A percentile compares a stretch with the other conserved stretches of the same genome.
Evolutionary conservation across 1,284 basidiomycete species (phyloP).

Genomic region (Hortiboletus rubellus): DNA sequence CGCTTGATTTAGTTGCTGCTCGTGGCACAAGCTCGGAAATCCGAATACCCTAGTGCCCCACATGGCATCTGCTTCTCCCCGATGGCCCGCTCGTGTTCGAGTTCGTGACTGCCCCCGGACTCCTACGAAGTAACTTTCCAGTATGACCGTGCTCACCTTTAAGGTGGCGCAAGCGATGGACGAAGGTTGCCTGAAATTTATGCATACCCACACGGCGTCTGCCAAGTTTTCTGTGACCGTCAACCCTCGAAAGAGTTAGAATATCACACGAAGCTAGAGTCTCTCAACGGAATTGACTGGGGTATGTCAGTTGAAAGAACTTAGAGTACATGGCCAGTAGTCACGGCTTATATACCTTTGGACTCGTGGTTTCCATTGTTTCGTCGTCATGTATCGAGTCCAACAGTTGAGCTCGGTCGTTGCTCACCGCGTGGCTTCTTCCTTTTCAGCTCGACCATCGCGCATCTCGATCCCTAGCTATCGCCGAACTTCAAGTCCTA

Average conservation of each 20-base stretch:
- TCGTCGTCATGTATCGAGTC: too few species aligned
- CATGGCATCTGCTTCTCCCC: background rate
- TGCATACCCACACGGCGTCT: background rate
- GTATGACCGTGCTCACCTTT: background rate
- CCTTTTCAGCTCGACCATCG: slow-evolving; percentile 3
- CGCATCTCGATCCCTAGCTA: background rate
- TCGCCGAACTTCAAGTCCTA: background rate
- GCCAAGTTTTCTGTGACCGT: background rate
- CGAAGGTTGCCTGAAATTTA: background rate
- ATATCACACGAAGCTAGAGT: too few species aligned
- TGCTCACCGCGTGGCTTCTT: background rate
- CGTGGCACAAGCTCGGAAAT: background rate
- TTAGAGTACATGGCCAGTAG: too few species aligned
- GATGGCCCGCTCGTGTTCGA: background rate
- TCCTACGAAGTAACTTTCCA: background rate
- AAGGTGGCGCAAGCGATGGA: background rate
- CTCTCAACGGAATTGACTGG: too few species aligned
- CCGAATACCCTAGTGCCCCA: background rate
- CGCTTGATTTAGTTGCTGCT: background rate
- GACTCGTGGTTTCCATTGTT: too few species aligned
- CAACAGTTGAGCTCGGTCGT: too few species aligned
- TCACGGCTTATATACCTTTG: too few species aligned
- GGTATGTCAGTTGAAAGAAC: too few species aligned
- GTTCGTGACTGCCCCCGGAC: background rate
- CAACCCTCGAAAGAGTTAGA: too few species aligned